Evolutionary conservation across 2,329 filamentous ascomycete genomes (phyloP), one percentile per base, ranked within the genome.

Genomic region (Curvularia sp.): DNA sequence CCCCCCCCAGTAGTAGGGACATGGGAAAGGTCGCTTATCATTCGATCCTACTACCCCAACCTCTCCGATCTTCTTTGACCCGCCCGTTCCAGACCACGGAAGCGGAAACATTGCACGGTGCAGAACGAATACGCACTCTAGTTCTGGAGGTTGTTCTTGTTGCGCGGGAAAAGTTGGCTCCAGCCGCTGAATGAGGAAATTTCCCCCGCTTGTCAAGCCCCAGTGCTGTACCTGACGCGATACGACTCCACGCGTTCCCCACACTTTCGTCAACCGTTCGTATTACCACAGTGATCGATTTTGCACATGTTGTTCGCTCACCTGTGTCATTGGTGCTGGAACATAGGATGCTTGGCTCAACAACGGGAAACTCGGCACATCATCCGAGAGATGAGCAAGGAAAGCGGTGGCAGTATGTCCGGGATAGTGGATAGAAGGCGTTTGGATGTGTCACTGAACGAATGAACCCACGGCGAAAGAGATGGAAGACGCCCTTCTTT

Each of bases 161-260:
- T 42, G 44, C 42, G 51, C 51, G 53, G 58, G 52, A 47, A 30
- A 54, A 46, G 18, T 41, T 44, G 18, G 49, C 53, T 24, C 33
- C 13, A 30, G 47, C 22, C 10, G 4, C 26, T 51, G 4, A 33
- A 64, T 56, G 64, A 64, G 66, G 69, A 66, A 63, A 59, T 38
- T 68, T 69, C 61, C 69, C 66, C 66, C 66, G 53, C 67, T n/a
- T 9, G 54, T 46, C 50, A 13, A 43, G 18, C 10, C 55, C 53
- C n/a, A 33, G 33, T 30, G 39, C 4, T 15, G 49, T 53, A 18
- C 50, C 58, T 50, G 41, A 8, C 44, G 28, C 42, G 22, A 47
- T 31, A 31, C 49, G 57, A 57, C 52, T 47, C 55, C 50, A 53
- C 61, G 53, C 55, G 55, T 55, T 52, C 64, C 58, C 65, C 66